Evolutionary conservation across 345 rosid genomes (phyloP).

Genomic region (Pistacia integerrima): DNA sequence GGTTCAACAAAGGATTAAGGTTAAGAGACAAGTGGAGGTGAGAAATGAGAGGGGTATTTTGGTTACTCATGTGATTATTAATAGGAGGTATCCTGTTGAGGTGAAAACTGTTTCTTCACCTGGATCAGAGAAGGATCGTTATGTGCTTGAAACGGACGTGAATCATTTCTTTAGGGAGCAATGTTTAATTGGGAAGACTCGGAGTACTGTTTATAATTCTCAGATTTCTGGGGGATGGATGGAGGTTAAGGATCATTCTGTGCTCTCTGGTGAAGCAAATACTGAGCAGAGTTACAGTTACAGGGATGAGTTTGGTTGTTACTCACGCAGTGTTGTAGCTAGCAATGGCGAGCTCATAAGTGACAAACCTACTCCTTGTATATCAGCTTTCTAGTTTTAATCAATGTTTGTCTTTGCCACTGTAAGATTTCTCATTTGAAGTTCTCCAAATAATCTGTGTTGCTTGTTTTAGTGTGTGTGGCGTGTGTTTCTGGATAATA

Average conservation of each 20-base stretch:
- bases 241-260: conserved; percentile 69
- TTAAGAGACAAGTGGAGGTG: conserved; percentile 40
- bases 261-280: conserved; percentile 52
- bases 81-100: conserved; percentile 53
- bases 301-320: conserved; percentile 52
- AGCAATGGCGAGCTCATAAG: conserved; percentile 41
- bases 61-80: conserved; percentile 22
- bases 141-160: conserved; percentile 59
- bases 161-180: conserved; percentile 51
- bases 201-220: conserved; percentile 33
- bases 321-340: conserved; percentile 41
- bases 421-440: background rate
- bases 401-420: background rate
- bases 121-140: conserved; percentile 22
- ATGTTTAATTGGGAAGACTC: conserved; percentile 27
- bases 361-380: conserved; percentile 49
- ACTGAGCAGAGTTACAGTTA: conserved; percentile 55
- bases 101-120: conserved; percentile 54
- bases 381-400: conserved; percentile 21
- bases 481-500: background rate
- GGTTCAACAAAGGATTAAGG: conserved; percentile 50
- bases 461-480: background rate
- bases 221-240: conserved; percentile 82
- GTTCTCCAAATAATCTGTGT: background rate
- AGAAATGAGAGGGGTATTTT: conserved; percentile 31